phyloP scores from a whole-genome alignment of 192 early-diverging fungal species.

The Rhizophagus sp. region DNA sequence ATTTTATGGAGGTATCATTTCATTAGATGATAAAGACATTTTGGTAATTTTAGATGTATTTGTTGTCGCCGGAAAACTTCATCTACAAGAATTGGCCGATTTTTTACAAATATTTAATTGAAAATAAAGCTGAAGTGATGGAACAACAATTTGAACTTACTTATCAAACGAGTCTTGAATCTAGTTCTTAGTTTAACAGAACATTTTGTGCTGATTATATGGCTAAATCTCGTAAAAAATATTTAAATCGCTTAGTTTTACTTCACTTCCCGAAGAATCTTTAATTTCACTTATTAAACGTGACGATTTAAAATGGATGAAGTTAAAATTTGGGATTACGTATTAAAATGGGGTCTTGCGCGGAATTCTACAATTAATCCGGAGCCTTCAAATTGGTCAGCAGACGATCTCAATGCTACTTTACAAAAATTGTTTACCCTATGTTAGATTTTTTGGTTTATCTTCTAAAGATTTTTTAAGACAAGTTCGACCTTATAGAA shows the following conservation, averaged over 20 bases:
- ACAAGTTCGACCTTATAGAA: neutral
- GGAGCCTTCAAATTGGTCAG: neutral
- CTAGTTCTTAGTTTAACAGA: neutral
- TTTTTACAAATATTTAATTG: neutral
- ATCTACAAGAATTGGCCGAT: neutral
- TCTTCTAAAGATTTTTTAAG: neutral
- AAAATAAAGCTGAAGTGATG: neutral
- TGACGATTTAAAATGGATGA: neutral
- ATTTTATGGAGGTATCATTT: neutral
- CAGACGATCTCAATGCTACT: neutral
- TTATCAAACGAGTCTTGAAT: neutral
- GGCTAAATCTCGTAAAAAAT: neutral
- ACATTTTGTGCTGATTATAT: neutral
- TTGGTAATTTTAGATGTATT: neutral
- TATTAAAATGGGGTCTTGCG: conserved; percentile 3
- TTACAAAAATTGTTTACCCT: neutral
- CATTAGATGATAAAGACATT: neutral
- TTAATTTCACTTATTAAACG: neutral
- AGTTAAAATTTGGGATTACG: conserved; percentile 6
- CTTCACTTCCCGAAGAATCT: neutral
- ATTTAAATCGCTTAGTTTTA: neutral
- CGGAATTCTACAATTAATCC: neutral
- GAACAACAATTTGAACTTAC: neutral
- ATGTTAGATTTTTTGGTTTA: neutral
- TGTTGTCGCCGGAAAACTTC: neutral